Conservation (phyloP, 192 early-diverging fungal species). For the Coemansia sp. region DNA sequence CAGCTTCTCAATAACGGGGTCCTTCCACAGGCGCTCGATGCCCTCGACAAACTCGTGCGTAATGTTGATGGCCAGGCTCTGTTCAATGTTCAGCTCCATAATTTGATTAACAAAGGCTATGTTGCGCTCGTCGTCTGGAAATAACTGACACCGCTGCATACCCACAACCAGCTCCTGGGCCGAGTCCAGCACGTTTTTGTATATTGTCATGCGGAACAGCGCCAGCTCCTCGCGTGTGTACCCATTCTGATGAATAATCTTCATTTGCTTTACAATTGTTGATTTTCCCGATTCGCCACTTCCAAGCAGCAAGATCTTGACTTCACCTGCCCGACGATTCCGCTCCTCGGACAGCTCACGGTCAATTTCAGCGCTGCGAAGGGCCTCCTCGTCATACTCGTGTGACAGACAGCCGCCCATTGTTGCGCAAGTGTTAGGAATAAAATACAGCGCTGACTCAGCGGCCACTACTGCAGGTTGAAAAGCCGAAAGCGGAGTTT, state of each 20-base stretch:
- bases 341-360: conserved; percentile 55
- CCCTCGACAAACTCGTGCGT: conserved; percentile 66
- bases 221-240: conserved; percentile 78
- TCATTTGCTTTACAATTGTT: conserved; percentile 97
- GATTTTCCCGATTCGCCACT: conserved; percentile 94
- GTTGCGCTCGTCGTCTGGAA: conserved; percentile 56
- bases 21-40: conserved; percentile 71
- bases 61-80: conserved; percentile 59
- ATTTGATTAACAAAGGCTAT: conserved; percentile 41
- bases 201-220: conserved; percentile 73
- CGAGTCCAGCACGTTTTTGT: conserved; percentile 83
- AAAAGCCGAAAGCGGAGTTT: neutral
- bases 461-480: neutral
- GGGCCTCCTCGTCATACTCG: conserved; percentile 50
- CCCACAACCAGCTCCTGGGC: conserved; percentile 73
- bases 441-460: neutral
- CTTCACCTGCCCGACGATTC: conserved; percentile 53
- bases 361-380: conserved; percentile 58
- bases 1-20: conserved; percentile 61
- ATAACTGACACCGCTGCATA: conserved; percentile 62
- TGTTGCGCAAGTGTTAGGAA: conserved; percentile 7
- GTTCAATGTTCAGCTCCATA: conserved; percentile 49
- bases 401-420: conserved; percentile 57
- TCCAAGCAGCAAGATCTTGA: conserved; percentile 61
- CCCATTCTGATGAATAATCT: conserved; percentile 92